Evolutionary conservation across 805 yeast species (phyloP).

Genomic region (Pichia nanzhaoensis): DNA sequence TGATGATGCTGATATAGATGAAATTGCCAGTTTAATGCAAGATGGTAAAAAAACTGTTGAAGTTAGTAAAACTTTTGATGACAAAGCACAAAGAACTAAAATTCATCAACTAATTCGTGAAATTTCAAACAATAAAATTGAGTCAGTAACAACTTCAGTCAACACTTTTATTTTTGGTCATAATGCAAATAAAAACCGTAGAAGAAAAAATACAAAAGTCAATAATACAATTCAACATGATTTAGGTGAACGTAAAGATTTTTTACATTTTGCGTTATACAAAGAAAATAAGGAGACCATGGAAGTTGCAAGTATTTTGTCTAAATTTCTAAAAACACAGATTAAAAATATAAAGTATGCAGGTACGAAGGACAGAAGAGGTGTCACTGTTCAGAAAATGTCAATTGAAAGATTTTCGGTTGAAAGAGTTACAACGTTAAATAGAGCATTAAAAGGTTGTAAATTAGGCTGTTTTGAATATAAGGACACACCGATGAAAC

Average conservation of each 20-base stretch:
- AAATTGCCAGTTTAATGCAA: conserved; percentile 45
- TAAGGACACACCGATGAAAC: conserved; percentile 49
- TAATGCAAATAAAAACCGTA: conserved; percentile 39
- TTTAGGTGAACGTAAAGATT: conserved; percentile 64
- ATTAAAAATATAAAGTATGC: conserved; percentile 69
- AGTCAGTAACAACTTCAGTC: conserved; percentile 65
- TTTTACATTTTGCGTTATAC: conserved; percentile 70
- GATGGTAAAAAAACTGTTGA: conserved; percentile 41
- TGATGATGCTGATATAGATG: conserved; percentile 53
- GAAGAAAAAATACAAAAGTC: conserved; percentile 31
- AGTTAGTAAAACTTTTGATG: conserved; percentile 50
- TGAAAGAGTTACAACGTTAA: conserved; percentile 69
- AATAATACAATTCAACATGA: conserved; percentile 51
- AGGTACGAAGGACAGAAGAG: conserved; percentile 96
- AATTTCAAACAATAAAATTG: conserved; percentile 68
- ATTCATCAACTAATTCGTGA: conserved; percentile 72
- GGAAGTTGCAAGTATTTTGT: conserved; percentile 78
- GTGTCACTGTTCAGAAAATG: conserved; percentile 82
- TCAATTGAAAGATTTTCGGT: conserved; percentile 63
- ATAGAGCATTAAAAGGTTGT: conserved; percentile 69
- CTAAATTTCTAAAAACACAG: conserved; percentile 71
- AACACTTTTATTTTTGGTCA: conserved; percentile 61
- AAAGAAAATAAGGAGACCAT: conserved; percentile 96
- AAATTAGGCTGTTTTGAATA: conserved; percentile 75
- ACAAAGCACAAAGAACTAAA: conserved; percentile 67